These are phyloP conservation scores for Lepidium sativum DNA, from an alignment of 345 rosid genomes.

Conservation along the genomic window DNA sequence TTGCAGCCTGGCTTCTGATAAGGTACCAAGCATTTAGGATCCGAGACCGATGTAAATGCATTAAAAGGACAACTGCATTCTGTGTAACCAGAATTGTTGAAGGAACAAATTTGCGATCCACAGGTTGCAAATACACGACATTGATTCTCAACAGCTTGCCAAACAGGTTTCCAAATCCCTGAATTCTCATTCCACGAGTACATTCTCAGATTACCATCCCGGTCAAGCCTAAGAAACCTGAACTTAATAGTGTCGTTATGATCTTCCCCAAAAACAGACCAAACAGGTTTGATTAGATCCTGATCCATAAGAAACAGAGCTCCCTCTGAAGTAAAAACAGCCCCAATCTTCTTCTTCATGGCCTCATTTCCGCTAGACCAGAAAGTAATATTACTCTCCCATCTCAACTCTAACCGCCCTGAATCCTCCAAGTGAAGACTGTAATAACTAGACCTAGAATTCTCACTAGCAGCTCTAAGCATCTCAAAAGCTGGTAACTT, in stretches of 20 bases:
- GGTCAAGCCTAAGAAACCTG: constrained; percentile 62
- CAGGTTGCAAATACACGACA: constrained; percentile 82
- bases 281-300: constrained; percentile 29
- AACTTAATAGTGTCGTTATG: constrained; percentile 52
- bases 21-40: constrained; percentile 43
- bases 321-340: constrained; percentile 54
- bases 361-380: constrained; percentile 46
- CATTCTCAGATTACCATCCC: constrained; percentile 74
- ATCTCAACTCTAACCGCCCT: constrained; percentile 51
- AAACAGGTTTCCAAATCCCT: constrained; percentile 57
- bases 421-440: constrained; percentile 48
- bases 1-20: constrained; percentile 33
- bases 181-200: constrained; percentile 55
- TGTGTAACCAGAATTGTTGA: constrained; percentile 38
- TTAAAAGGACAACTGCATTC: constrained; percentile 52
- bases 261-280: constrained; percentile 65
- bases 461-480: constrained; percentile 58
- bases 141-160: constrained; percentile 91
- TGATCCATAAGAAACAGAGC: constrained; percentile 41
- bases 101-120: constrained; percentile 47
- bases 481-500: constrained; percentile 28
- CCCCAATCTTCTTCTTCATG: constrained; percentile 31
- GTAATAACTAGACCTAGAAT: constrained; percentile 60
- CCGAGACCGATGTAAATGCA: constrained; percentile 13
- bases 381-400: constrained; percentile 55